A percentile compares a stretch with the other conserved stretches of the same genome.
Conservation (phyloP, 2,329 filamentous ascomycete species). For the Rutstroemia sydowiana region DNA sequence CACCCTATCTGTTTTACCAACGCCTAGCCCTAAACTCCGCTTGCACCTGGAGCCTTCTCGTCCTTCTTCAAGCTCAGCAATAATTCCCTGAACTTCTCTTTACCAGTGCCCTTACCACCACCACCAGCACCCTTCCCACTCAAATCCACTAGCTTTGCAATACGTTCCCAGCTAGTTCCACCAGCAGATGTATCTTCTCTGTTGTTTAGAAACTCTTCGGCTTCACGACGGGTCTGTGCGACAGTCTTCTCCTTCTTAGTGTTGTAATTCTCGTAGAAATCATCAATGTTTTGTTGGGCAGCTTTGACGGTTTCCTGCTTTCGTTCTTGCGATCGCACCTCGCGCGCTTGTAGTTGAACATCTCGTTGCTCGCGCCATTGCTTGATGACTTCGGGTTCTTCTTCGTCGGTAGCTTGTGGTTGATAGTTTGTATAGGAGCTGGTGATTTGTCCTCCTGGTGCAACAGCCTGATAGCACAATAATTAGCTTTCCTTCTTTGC, state of each 20-base stretch:
- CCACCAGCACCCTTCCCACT: constrained; percentile 87
- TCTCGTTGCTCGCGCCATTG: constrained; percentile 91
- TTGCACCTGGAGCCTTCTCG: constrained; percentile 69
- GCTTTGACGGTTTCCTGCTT: constrained; percentile 82
- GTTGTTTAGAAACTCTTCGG: constrained; percentile 82
- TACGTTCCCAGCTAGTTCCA: constrained; percentile 97
- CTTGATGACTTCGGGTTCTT: constrained; percentile 82
- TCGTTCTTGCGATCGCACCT: constrained; percentile 73
- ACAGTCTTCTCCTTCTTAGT: constrained; percentile 93
- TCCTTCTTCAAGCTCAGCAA: constrained; percentile 86
- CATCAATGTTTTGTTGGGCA: constrained; percentile 90
- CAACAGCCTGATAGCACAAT: constrained; percentile 49
- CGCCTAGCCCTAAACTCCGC: constrained; percentile 44
- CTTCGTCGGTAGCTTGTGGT: constrained; percentile 50
- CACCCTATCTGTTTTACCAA: background rate
- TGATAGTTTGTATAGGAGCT: constrained; percentile 39
- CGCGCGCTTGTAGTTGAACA: constrained; percentile 72
- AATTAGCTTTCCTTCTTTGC: background rate
- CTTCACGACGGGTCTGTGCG: constrained; percentile 80
- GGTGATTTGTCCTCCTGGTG: constrained; percentile 73
- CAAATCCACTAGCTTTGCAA: constrained; percentile 93
- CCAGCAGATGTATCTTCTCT: constrained; percentile 90
- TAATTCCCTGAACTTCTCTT: constrained; percentile 92
- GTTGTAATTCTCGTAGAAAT: constrained; percentile 99
- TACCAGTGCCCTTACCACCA: constrained; percentile 82